Percentiles rank a stretch among this genome's conserved stretches.
These are phyloP conservation scores for Trichocomaceae sp. DNA, from an alignment of 2,329 filamentous ascomycete species.

Conservation along the genomic window DNA sequence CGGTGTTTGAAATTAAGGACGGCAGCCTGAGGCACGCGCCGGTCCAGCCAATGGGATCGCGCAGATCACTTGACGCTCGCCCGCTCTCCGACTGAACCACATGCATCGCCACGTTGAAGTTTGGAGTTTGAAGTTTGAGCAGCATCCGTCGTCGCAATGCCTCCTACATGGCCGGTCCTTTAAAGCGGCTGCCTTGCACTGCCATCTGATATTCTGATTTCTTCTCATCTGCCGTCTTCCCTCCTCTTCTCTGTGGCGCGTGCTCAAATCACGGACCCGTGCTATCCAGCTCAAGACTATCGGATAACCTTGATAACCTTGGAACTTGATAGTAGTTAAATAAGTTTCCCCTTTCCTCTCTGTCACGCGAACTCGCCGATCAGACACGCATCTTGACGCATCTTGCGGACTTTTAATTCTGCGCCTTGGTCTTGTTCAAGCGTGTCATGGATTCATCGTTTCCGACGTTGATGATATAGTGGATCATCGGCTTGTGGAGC, in stretches of 20 bases:
- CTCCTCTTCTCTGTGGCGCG: neutral
- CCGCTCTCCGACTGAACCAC: neutral
- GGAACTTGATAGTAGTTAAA: no score
- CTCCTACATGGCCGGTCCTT: neutral
- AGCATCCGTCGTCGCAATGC: neutral
- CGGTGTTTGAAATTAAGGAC: neutral
- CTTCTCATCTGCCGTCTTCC: neutral
- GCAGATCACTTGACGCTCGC: neutral
- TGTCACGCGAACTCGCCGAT: constrained; percentile 5
- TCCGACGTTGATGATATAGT: neutral
- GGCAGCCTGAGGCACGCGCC: neutral
- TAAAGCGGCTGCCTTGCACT: neutral
- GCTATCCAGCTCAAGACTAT: no score
- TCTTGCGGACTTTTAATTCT: neutral
- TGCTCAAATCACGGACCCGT: neutral
- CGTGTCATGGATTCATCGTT: neutral
- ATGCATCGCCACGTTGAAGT: neutral
- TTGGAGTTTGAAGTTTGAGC: neutral
- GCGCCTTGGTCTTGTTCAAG: neutral
- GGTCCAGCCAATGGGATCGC: neutral
- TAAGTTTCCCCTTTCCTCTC: neutral
- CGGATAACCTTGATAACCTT: no score
- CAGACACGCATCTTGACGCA: neutral
- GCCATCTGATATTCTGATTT: no score
- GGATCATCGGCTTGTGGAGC: neutral